Evolutionary conservation across 2,329 filamentous ascomycete genomes (phyloP).

Genomic region (Drechslerella dactyloides): DNA sequence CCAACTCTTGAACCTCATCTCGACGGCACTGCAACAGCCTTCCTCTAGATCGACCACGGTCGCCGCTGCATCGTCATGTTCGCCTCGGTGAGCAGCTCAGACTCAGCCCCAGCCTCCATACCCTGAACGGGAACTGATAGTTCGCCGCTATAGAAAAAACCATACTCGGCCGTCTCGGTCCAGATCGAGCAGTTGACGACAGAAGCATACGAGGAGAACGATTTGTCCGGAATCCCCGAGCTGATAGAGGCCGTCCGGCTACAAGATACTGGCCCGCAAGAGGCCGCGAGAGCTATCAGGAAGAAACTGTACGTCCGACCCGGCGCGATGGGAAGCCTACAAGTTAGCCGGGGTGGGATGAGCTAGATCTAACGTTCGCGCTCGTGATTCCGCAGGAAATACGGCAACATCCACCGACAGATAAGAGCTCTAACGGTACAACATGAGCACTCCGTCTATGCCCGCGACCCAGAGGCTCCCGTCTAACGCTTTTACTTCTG

Average conservation of each 20-base stretch:
- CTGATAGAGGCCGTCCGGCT: constrained; percentile 92
- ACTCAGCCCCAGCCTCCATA: background rate
- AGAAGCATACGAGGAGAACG: constrained; percentile 87
- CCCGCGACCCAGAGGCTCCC: background rate
- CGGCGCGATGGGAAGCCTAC: background rate
- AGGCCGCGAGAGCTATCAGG: constrained; percentile 87
- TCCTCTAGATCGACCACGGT: constrained; percentile 4
- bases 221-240: constrained; percentile 88
- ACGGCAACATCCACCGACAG: constrained; percentile 92
- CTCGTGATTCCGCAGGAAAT: constrained; percentile 68
- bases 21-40: background rate
- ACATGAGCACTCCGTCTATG: constrained; percentile 18
- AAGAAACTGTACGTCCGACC: constrained; percentile 77
- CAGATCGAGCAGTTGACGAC: constrained; percentile 88
- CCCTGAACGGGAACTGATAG: background rate
- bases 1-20: constrained; percentile 18
- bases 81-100: constrained; percentile 28
- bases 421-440: constrained; percentile 76
- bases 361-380: constrained; percentile 10
- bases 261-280: constrained; percentile 81
- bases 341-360: background rate
- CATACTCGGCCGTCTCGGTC: constrained; percentile 91
- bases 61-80: constrained; percentile 27
- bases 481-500: background rate
- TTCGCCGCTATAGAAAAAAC: constrained; percentile 65